phyloP scores from a whole-genome alignment of 257 asterid genomes.

The Solanum neorickii region DNA sequence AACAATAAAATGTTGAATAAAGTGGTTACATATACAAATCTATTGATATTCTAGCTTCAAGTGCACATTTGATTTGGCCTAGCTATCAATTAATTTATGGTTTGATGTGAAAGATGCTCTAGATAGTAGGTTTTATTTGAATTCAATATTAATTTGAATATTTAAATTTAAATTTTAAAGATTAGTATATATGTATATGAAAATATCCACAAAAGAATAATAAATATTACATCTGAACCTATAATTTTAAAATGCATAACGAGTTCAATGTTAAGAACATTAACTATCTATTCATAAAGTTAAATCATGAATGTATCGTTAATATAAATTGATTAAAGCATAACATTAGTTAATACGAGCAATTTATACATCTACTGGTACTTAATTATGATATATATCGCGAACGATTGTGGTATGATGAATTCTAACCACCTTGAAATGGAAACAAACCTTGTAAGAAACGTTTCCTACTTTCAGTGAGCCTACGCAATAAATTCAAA shows the following conservation, averaged over 20 bases:
- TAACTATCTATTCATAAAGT: not conserved
- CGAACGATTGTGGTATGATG: not conserved
- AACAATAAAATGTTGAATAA: not conserved
- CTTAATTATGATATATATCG: not conserved
- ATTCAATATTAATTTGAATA: not conserved
- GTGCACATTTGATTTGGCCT: not conserved
- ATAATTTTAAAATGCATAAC: not conserved
- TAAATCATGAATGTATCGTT: not conserved
- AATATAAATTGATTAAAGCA: not conserved
- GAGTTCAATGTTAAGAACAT: not conserved
- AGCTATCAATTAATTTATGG: not conserved
- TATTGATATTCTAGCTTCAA: not conserved
- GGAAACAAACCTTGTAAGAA: not conserved
- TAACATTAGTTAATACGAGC: not conserved
- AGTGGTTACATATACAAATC: not conserved
- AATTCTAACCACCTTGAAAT: not conserved
- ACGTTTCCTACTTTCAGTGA: not conserved
- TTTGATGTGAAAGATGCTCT: not conserved
- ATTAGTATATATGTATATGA: not conserved
- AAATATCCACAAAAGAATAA: not conserved
- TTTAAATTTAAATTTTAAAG: not conserved
- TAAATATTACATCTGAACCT: too few relatives aligned
- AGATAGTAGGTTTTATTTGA: not conserved
- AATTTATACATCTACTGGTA: not conserved
- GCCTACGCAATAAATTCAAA: not conserved